Base-by-base conservation (phyloP, 2,329 filamentous ascomycete species). In the Xylariaceae sp. region DNA sequence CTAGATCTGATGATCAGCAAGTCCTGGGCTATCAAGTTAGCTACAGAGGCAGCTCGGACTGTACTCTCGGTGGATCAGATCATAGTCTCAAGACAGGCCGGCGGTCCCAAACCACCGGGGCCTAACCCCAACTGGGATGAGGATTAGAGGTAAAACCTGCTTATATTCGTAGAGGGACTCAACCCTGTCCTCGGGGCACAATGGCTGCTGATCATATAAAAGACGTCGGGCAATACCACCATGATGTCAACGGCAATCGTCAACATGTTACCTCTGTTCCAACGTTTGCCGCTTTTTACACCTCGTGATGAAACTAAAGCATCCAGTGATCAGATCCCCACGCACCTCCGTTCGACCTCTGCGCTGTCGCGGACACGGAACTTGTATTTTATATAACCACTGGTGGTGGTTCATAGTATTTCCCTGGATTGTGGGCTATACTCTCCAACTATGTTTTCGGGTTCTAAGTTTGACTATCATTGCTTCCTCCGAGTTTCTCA, bases 41-140 rank as follows among this genome's bases (percentile, higher is more conserved):
- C 94, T 39, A 96, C 92, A 29, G 94, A 99, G 74, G 87, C 94
- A 41, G 92, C 91, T 51, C 83, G 94, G 67, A 99, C 94, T 47
- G 88, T 99, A 32, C 78, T 99, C 61, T 95, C 91, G 47, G 94
- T 99, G 40, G 94, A 99, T 74, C 95, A 99, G 76, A 99, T 99
- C 69, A 99, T 99, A 70, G 94, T 99, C 55, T 91, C 95, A 60
- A 85, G 92, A 75, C 94, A 97, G 76, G 94, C 95, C 47, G 94
- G 94, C 69, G 94, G 94, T 39, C 94, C 95, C 27, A 99, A 99
- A 81, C 92, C 92, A 54, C 94, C 94, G 32, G 91, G 88, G 46
- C 94, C 91, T 64, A 96, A 96, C 75, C 87, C 91, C 45, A 83
- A 83, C 79, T 84, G 80, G 80, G 80, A 84, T 62, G 80, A 84